Evolutionary conservation across 1,284 basidiomycete genomes (phyloP).

Genomic region (Rhodotorula sp.): DNA sequence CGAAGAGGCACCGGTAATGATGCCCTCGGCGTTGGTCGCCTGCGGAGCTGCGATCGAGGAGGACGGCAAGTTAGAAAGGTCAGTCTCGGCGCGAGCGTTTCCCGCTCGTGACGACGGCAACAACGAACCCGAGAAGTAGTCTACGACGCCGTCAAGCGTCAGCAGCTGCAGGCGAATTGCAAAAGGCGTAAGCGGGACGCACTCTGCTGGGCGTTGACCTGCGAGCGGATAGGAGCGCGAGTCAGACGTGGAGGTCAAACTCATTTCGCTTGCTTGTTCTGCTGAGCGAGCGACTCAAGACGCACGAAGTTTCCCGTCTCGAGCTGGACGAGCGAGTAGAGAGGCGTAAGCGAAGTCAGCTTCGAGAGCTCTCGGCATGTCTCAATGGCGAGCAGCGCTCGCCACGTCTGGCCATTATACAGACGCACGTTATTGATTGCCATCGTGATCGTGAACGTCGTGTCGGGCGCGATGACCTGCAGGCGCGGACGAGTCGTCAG

Average conservation of each 20-base stretch:
- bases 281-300: constrained; percentile 50
- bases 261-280: too few relatives aligned
- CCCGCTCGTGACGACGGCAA: constrained; percentile 7
- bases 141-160: background rate
- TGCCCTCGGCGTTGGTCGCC: constrained; percentile 60
- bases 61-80: constrained; percentile 58
- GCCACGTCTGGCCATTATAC: too few relatives aligned
- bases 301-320: constrained; percentile 61
- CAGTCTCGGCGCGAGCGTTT: background rate
- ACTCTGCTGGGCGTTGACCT: constrained; percentile 52
- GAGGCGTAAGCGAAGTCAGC: background rate
- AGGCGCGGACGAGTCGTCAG: background rate
- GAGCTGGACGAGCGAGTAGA: too few relatives aligned
- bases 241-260: background rate
- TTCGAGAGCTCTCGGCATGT: background rate
- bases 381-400: background rate
- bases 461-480: constrained; percentile 56
- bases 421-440: constrained; percentile 55
- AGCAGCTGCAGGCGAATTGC: background rate
- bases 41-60: constrained; percentile 60
- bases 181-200: background rate
- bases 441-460: constrained; percentile 63
- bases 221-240: background rate
- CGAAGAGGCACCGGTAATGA: constrained; percentile 39
- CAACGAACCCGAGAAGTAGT: constrained; percentile 15